Evolutionary conservation across 2,329 filamentous ascomycete species (phyloP).

Genomic region (Dichotomopilus funicola): DNA sequence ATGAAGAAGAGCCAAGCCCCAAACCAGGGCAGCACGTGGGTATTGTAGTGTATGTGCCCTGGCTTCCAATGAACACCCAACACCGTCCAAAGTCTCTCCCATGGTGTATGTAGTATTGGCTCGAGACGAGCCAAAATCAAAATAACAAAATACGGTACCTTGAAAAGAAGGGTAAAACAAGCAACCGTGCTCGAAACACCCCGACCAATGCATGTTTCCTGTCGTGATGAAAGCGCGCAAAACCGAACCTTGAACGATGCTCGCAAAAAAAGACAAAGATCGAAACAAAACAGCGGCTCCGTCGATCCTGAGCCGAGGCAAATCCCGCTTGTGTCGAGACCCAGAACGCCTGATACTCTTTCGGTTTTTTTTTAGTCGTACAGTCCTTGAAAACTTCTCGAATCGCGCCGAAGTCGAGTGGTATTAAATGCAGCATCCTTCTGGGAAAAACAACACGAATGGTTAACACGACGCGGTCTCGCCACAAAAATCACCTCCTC

Average conservation of each 20-base stretch:
- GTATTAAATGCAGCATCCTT: constrained; percentile 24
- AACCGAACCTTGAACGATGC: constrained; percentile 4
- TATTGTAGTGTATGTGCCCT: too few relatives aligned
- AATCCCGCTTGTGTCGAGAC: constrained; percentile 7
- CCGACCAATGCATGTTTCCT: constrained; percentile 24
- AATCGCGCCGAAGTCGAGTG: constrained; percentile 21
- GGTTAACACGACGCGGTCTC: constrained; percentile 25
- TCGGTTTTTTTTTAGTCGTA: constrained; percentile 20
- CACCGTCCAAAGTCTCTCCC: too few relatives aligned
- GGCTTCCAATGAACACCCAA: too few relatives aligned
- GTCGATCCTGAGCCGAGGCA: not conserved
- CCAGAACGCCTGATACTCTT: constrained; percentile 5
- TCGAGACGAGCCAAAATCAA: constrained; percentile 1
- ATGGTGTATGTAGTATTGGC: not conserved
- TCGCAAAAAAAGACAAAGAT: not conserved
- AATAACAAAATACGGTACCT: constrained; percentile 7
- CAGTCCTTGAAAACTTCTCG: constrained; percentile 20
- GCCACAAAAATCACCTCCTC: constrained; percentile 40
- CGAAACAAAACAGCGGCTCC: constrained; percentile 11
- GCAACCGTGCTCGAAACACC: constrained; percentile 21
- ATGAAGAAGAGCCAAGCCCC: too few relatives aligned
- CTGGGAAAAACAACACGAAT: constrained; percentile 26
- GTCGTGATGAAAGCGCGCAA: constrained; percentile 11
- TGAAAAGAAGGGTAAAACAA: not conserved
- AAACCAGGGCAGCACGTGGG: too few relatives aligned